Percentiles rank a stretch among this genome's conserved stretches.
Conservation (phyloP, 495 filamentous ascomycete genomes). For the Cercophora samala region DNA sequence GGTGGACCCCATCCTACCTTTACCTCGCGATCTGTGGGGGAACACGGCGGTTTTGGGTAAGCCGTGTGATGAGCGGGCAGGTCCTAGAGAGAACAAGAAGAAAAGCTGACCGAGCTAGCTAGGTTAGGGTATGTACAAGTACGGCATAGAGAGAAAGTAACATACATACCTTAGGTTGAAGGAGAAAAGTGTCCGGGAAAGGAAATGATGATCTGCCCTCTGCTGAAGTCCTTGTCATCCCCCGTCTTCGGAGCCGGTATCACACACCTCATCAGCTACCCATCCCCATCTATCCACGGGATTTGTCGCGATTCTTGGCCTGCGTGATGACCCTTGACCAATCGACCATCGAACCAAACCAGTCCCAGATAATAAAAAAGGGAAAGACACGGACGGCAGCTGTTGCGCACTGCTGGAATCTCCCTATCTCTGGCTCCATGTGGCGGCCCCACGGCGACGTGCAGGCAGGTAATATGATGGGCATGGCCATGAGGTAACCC, state of each 20-base stretch:
- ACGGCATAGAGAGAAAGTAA: not conserved
- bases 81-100: not conserved
- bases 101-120: not conserved
- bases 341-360: constrained; percentile 1
- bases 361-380: not conserved
- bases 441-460: not conserved
- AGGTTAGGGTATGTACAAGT: not conserved
- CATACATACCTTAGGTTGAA: not conserved
- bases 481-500: not conserved
- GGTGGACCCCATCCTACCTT: not conserved
- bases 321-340: not conserved
- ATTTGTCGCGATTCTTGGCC: constrained; percentile 5
- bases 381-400: not conserved
- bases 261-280: not conserved
- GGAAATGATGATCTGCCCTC: not conserved
- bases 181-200: not conserved
- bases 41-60: not conserved
- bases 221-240: not conserved
- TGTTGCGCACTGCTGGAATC: not conserved
- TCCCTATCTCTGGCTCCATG: not conserved
- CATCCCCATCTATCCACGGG: not conserved
- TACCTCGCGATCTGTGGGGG: not conserved
- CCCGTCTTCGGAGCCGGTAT: constrained; percentile 5
- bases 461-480: not conserved
- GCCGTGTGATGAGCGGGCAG: not conserved